A percentile compares a stretch with the other conserved stretches of the same genome.
These are phyloP conservation scores for Paxillus involutus DNA, from an alignment of 768 basidiomycete species.

Conservation along the genomic window DNA sequence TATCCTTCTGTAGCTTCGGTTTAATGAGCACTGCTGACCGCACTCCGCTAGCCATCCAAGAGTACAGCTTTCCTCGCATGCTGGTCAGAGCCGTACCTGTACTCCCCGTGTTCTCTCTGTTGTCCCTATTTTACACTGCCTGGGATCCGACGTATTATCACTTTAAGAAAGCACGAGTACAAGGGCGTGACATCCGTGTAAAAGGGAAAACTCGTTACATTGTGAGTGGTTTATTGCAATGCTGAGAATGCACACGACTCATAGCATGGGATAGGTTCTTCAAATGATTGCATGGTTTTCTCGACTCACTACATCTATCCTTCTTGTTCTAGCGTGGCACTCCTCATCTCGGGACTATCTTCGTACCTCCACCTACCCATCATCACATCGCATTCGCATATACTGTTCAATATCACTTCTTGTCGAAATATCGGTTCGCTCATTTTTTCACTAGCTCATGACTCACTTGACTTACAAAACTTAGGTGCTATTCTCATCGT, in stretches of 20 bases:
- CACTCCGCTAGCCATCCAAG: constrained; percentile 18
- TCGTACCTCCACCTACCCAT: constrained; percentile 34
- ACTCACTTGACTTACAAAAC: not conserved
- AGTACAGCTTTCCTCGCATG: constrained; percentile 16
- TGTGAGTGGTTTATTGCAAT: constrained; percentile 38
- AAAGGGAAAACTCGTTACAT: constrained; percentile 63
- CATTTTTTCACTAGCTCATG: not conserved
- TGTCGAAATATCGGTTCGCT: constrained; percentile 59
- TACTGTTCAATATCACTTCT: constrained; percentile 48
- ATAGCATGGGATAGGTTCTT: constrained; percentile 42
- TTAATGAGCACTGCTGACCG: constrained; percentile 1
- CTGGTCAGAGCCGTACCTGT: constrained; percentile 31
- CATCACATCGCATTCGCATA: constrained; percentile 35
- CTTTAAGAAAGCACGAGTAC: constrained; percentile 56
- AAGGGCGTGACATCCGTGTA: constrained; percentile 71
- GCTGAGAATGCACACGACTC: not conserved
- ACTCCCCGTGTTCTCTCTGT: constrained; percentile 49
- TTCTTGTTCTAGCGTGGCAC: constrained; percentile 44
- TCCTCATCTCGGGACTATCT: constrained; percentile 40
- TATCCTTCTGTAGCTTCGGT: not conserved
- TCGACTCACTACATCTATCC: constrained; percentile 49
- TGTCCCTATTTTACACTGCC: constrained; percentile 74
- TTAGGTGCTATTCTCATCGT: constrained; percentile 54
- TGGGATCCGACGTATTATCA: constrained; percentile 86
- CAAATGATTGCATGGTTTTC: constrained; percentile 62